These are phyloP conservation scores for Aspergillus conjunctus DNA, from an alignment of 495 filamentous ascomycete species.

Conservation along the genomic window DNA sequence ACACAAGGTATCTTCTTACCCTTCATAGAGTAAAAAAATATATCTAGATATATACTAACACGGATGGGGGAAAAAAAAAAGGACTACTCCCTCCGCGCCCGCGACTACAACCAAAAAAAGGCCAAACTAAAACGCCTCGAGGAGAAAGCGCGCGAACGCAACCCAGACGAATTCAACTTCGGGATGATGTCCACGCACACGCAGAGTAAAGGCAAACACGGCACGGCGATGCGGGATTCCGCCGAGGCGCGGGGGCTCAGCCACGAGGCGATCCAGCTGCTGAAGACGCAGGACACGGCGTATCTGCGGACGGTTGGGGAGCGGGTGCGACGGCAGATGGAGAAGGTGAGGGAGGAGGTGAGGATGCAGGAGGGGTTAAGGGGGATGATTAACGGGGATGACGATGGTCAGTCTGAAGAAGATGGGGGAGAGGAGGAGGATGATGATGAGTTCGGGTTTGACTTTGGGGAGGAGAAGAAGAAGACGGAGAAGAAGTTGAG, in stretches of 20 bases:
- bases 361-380: slow-evolving; percentile 42
- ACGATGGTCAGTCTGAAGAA: slow-evolving; percentile 25
- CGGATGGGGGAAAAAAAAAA: slow-evolving; percentile 40
- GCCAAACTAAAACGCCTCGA: slow-evolving; percentile 73
- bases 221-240: slow-evolving; percentile 50
- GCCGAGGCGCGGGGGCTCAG: slow-evolving; percentile 48
- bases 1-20: slow-evolving; percentile 63
- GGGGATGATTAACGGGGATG: slow-evolving; percentile 32
- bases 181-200: slow-evolving; percentile 71
- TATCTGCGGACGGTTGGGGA: slow-evolving; percentile 75
- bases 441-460: slow-evolving; percentile 35
- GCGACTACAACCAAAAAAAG: slow-evolving; percentile 86
- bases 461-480: slow-evolving; percentile 23
- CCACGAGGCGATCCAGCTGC: slow-evolving; percentile 73
- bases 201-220: slow-evolving; percentile 60
- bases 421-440: slow-evolving; percentile 32
- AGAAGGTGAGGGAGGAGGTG: slow-evolving; percentile 59
- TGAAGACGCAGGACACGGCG: slow-evolving; percentile 95
- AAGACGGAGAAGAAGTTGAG: slow-evolving; percentile 30
- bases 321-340: slow-evolving; percentile 58
- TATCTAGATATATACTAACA: slow-evolving; percentile 22
- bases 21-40: slow-evolving; percentile 3
- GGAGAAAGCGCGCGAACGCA: slow-evolving; percentile 80
- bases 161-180: slow-evolving; percentile 96
- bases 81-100: slow-evolving; percentile 91